Base-by-base conservation (phyloP, 441 rosid species). In the Macaranga tanarius region DNA sequence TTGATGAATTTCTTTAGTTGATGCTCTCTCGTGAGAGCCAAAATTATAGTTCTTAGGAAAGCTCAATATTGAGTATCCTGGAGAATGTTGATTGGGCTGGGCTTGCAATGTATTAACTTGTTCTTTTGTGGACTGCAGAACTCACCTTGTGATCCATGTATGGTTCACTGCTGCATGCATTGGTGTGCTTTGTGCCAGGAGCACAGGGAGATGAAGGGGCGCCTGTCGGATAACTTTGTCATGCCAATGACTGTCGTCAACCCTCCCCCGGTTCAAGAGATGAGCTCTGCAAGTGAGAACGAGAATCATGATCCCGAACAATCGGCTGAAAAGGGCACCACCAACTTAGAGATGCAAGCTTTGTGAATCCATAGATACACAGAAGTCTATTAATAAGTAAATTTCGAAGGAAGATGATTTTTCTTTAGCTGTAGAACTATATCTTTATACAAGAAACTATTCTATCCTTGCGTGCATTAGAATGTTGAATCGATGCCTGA, bases 141-240 rank as follows among this genome's bases (percentile, higher is more conserved):
- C 79, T 85, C 97, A 4, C 99, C 98, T 0, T 95, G 99, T 68
- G 92, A 95, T 70, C 99, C 93, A n/a, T 95, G 98, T 79, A 45
- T 95, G 80, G 98, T 91, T 70, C 99, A 95, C 70, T 92, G 99
- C 77, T 89, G 93, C 83, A 66, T 95, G 86, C 97, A 92, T 45
- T 91, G 91, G 92, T 92, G 97, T 72, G 97, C 99, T 3, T 61
- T 95, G 81, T 92, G 99, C 78, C 95, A 95, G 65, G 97, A 95
- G 83, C 96, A 90, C 81, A 82, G 96, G 66, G 99, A 92, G 86
- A 90, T 90, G 92, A 92, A 77, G 86, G 86, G 88, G 73, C 96
- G 86, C 81, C 78, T 95, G 6, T 84, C 93, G 7, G 95, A 92
- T 16, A 83, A 84, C 75, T 78, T 80, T 42, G 83, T 57, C 10